Conservation (phyloP, 2,329 filamentous ascomycete genomes). For the Ophiocordyceps sinensis region DNA sequence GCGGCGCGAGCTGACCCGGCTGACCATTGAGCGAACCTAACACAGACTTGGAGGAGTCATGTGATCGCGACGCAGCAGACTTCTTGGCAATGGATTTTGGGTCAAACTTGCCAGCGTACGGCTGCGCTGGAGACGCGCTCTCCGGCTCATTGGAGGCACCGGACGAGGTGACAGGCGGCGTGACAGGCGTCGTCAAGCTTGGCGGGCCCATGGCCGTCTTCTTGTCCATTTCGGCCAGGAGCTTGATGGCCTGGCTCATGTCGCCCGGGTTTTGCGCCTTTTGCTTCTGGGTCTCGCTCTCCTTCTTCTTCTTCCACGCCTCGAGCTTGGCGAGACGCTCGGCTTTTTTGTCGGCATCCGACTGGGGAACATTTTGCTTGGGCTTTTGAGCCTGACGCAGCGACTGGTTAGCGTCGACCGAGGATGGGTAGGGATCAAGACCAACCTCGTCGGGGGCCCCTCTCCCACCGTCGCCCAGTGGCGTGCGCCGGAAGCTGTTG, state of each 20-base stretch:
- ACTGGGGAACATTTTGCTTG: slow-evolving; percentile 31
- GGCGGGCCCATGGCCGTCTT: slow-evolving; percentile 39
- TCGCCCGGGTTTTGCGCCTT: slow-evolving; percentile 39
- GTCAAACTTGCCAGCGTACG: slow-evolving; percentile 70
- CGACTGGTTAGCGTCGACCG: slow-evolving; percentile 9
- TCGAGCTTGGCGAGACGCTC: slow-evolving; percentile 71
- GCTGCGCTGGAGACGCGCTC: slow-evolving; percentile 34
- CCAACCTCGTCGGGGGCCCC: slow-evolving; percentile 43
- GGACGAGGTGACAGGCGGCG: slow-evolving; percentile 36
- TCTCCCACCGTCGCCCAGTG: slow-evolving; percentile 31
- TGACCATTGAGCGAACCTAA: slow-evolving; percentile 32
- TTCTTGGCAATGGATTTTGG: slow-evolving; percentile 79
- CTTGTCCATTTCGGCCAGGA: slow-evolving; percentile 60
- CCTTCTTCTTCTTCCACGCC: slow-evolving; percentile 85
- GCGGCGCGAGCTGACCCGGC: slow-evolving; percentile 16
- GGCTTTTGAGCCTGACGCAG: slow-evolving; percentile 34
- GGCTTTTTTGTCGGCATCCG: slow-evolving; percentile 60
- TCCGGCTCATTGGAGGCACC: slow-evolving; percentile 26
- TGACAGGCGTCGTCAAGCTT: slow-evolving; percentile 33
- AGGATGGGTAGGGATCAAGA: slow-evolving; percentile 4
- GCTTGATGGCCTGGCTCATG: slow-evolving; percentile 48
- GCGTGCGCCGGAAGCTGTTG: slow-evolving; percentile 41
- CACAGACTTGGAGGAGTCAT: slow-evolving; percentile 32
- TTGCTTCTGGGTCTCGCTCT: slow-evolving; percentile 59
- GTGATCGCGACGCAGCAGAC: slow-evolving; percentile 44